These are phyloP conservation scores for Oryza glumipatula DNA, from an alignment of 176 grass and related monocot species.

Conservation along the genomic window DNA sequence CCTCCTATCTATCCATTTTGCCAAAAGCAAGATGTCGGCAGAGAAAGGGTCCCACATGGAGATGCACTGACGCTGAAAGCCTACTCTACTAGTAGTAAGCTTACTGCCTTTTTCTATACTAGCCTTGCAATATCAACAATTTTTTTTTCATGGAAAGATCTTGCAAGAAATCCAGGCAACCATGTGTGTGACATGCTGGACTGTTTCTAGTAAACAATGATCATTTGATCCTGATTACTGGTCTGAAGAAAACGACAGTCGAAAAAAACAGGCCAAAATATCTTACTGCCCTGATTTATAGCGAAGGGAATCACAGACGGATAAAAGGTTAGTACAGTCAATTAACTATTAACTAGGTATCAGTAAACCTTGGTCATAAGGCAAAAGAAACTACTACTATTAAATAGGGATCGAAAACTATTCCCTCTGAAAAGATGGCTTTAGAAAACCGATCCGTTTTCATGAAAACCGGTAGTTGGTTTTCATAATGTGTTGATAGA, in stretches of 20 bases:
- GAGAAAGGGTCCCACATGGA: neutral
- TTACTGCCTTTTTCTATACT: neutral
- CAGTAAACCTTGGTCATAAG: too few relatives aligned
- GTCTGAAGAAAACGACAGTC: neutral
- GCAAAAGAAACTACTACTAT: too few relatives aligned
- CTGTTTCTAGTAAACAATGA: neutral
- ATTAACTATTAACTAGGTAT: neutral
- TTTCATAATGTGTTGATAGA: too few relatives aligned
- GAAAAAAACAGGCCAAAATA: neutral
- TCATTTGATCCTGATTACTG: neutral
- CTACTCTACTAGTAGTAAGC: neutral
- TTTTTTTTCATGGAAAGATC: neutral
- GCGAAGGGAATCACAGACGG: neutral
- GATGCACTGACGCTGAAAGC: neutral
- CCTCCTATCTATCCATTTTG: neutral
- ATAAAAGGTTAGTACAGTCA: neutral
- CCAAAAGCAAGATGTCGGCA: conserved; percentile 2
- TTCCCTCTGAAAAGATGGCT: neutral
- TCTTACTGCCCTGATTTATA: neutral
- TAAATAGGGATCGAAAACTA: neutral
- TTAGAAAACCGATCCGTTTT: neutral
- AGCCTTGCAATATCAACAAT: neutral
- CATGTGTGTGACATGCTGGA: neutral
- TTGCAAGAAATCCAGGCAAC: neutral
- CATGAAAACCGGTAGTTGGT: too few relatives aligned